Base-by-base conservation (phyloP, 2,329 filamentous ascomycete species). In the Trichoderma sp. region DNA sequence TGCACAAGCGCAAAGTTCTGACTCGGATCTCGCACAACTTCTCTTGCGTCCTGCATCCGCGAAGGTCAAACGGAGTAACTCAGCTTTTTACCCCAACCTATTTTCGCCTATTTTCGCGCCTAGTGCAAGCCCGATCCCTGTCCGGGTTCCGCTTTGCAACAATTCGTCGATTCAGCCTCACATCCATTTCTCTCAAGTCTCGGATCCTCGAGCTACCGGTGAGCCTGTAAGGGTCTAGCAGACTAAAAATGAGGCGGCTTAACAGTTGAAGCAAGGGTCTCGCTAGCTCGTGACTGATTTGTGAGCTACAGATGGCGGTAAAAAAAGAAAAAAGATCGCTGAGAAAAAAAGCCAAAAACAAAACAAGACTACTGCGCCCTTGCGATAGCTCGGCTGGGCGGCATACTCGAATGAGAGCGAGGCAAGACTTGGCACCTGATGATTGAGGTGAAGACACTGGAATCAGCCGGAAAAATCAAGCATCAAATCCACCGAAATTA, bases 291-390 rank as follows among this genome's bases (percentile, higher is more conserved):
- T 21, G 66, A 53, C 66, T 61, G 66, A 34, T 61, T 34, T 70
- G 57, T 62, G 67, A 70, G 67, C 67, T 68, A 43, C 65, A 62
- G 56, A 70, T 61, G 67, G 67, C 67, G 67, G 67, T 53, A 70
- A 70, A 64, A 69, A 68, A 47, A 43, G 21, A 30, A 51, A 36
- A 36, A 36, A 60, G 34, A 60, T 26, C 47, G 47, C 21, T 14
- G 30, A 47, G 30, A 32, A n/a, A 32, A 26, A 53, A n/a, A 34
- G 8, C 28, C 9, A 32, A 43, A 15, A 43, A 18, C 28, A 32
- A 61, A 30, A 36, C 43, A 26, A 34, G n/a, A 53, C 39, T 53
- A 70, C 30, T 61, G 57, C 57, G 56, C 36, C 57, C 34, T 61
- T 34, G 36, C 51, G 56, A 69, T 51, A 36, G 67, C 18, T 34